Evolutionary conservation across 2,329 filamentous ascomycete species (phyloP), one percentile per base, ranked within the genome.

Genomic region (Ceratocystis huliohia): DNA sequence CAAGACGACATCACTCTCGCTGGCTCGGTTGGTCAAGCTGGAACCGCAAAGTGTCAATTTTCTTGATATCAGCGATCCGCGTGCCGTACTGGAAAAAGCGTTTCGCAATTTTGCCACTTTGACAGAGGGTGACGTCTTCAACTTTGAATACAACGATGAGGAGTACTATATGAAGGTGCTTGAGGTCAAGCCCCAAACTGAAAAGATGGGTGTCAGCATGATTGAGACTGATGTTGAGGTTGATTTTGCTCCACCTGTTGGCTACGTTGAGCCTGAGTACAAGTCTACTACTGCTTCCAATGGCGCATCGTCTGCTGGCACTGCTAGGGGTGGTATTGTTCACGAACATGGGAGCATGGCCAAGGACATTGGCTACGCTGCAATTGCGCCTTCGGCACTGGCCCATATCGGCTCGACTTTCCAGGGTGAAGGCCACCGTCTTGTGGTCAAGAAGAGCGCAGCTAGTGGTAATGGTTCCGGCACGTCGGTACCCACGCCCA

Each of bases 161-260:
- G 82, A 91, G 8, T 99, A 94, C 78, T 88, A 94, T 69, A 91
- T 99, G 74, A 91, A 91, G 2, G 94, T 99, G 1, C 78, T 97
- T 15, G 93, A 97, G 73, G 90, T 95, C 48, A 96, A 96, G 76
- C 94, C 94, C 1, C 85, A 89, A 70, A 87, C 83, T 2, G 84
- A 88, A 1, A 89, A 89, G 71, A 91, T 90, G 80, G 88, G 88
- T 68, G 92, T 99, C 65, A 92, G 91, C 72, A 95, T 96, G 76
- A 87, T 96, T 66, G 94, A 99, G 78, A 99, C 94, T 0, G 94
- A 99, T 78, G 83, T 99, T 13, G 91, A 91, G 66, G 94, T 99
- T 69, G 94, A 99, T 73, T 99, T 99, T 74, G 94, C 93, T 1
- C 82, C 94, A 2, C 94, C 94, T 0, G 84, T 99, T 1, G 94